Evolutionary conservation across 1,284 basidiomycete genomes (phyloP).

Genomic region (Afroboletus lepidellus): DNA sequence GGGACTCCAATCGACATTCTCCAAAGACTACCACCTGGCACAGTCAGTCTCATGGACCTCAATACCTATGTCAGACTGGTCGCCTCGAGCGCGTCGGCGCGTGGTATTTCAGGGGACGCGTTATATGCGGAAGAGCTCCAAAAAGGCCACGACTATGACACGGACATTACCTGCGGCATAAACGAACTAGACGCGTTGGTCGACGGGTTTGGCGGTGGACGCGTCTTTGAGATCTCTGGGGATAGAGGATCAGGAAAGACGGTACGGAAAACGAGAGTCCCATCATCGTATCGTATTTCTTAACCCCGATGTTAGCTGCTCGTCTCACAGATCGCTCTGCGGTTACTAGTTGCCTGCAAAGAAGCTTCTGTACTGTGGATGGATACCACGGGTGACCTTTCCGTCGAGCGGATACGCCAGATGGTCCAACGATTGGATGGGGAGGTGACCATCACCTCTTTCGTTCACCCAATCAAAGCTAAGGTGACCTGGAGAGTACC

Average conservation of each 20-base stretch:
- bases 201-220: constrained; percentile 44
- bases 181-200: constrained; percentile 50
- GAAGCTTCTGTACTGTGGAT: constrained; percentile 58
- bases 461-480: constrained; percentile 6
- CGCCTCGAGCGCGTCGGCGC: constrained; percentile 42
- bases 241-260: constrained; percentile 62
- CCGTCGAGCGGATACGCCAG: constrained; percentile 45
- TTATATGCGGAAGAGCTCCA: constrained; percentile 32
- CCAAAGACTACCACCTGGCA: constrained; percentile 46
- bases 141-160: constrained; percentile 27
- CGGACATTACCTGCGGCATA: constrained; percentile 40
- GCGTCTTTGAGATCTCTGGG: constrained; percentile 66
- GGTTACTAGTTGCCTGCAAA: constrained; percentile 42
- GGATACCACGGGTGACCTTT: constrained; percentile 68
- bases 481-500: constrained; percentile 30
- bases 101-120: constrained; percentile 40
- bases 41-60: constrained; percentile 49
- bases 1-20: constrained; percentile 47
- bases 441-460: constrained; percentile 32
- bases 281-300: constrained; percentile 3
- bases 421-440: constrained; percentile 37
- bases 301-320: constrained; percentile 44
- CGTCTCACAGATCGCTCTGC: constrained; percentile 55
- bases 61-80: constrained; percentile 40
- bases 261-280: constrained; percentile 39